These are phyloP conservation scores for Chalaropsis ovoidea DNA, from an alignment of 2,329 filamentous ascomycete species.

Conservation along the genomic window DNA sequence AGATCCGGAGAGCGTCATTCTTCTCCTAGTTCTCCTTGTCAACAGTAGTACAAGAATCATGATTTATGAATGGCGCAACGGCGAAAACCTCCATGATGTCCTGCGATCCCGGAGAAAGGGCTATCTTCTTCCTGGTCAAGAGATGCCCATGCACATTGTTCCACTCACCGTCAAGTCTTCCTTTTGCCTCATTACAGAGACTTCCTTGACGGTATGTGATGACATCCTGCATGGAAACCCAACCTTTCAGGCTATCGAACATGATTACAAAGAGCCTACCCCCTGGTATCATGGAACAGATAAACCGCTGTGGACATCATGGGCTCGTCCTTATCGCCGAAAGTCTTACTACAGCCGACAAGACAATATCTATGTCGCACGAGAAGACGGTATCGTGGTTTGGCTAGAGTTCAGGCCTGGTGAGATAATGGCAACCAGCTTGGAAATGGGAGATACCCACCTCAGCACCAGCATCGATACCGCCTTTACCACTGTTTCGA, in stretches of 20 bases:
- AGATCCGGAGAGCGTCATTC: conserved; percentile 61
- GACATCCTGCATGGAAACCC: conserved; percentile 45
- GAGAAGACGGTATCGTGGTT: conserved; percentile 75
- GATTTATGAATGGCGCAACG: conserved; percentile 52
- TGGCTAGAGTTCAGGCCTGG: conserved; percentile 57
- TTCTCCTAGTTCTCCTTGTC: conserved; percentile 54
- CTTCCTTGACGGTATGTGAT: conserved; percentile 47
- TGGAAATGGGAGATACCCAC: conserved; percentile 29
- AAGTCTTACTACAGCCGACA: conserved; percentile 50
- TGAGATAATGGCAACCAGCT: conserved; percentile 33
- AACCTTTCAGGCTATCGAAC: conserved; percentile 38
- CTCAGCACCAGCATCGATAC: conserved; percentile 58
- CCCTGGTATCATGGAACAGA: conserved; percentile 39
- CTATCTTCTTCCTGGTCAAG: conserved; percentile 41
- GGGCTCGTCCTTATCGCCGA: conserved; percentile 66
- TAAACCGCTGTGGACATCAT: conserved; percentile 65
- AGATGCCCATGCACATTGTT: conserved; percentile 59
- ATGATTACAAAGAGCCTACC: conserved; percentile 36
- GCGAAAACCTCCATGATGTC: conserved; percentile 39
- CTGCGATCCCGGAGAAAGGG: conserved; percentile 38
- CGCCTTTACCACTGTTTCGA: conserved; percentile 68
- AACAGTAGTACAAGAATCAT: conserved; percentile 43
- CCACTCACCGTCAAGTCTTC: conserved; percentile 60
- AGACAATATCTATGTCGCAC: conserved; percentile 75
- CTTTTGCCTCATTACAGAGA: conserved; percentile 57